Evolutionary conservation across 306 rosid species (phyloP).

Genomic region (Dryas alaskensis): DNA sequence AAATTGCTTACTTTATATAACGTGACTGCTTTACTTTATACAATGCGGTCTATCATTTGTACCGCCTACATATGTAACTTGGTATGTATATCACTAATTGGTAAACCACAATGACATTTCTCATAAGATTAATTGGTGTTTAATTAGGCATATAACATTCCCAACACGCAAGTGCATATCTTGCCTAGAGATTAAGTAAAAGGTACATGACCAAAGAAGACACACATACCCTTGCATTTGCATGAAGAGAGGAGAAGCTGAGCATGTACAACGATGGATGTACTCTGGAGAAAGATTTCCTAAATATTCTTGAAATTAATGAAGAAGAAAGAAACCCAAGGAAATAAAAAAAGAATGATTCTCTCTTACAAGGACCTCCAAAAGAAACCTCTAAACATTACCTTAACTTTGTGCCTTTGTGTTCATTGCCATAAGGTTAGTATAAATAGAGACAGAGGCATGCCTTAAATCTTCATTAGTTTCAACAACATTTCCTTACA

Average conservation of each 20-base stretch:
- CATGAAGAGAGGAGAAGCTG: background rate
- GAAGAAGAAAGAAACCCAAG: background rate
- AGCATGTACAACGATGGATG: background rate
- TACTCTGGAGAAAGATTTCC: background rate
- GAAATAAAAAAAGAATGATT: constrained; percentile 15
- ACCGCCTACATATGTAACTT: no score
- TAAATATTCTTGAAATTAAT: background rate
- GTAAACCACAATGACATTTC: no score
- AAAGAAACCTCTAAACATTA: background rate
- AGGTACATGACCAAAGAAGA: no score
- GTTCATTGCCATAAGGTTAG: background rate
- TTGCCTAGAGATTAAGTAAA: background rate
- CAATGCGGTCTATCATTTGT: no score
- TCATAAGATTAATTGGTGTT: no score
- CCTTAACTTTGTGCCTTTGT: background rate
- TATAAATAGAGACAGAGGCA: background rate
- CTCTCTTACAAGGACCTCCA: background rate
- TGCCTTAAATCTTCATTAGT: background rate
- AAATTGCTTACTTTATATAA: no score
- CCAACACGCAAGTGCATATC: background rate
- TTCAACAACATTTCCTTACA: no score
- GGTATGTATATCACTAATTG: no score
- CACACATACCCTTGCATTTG: background rate
- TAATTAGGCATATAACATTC: background rate
- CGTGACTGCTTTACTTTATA: no score